Conservation (phyloP, 2,329 filamentous ascomycete species). For the Colletotrichum limetticola region DNA sequence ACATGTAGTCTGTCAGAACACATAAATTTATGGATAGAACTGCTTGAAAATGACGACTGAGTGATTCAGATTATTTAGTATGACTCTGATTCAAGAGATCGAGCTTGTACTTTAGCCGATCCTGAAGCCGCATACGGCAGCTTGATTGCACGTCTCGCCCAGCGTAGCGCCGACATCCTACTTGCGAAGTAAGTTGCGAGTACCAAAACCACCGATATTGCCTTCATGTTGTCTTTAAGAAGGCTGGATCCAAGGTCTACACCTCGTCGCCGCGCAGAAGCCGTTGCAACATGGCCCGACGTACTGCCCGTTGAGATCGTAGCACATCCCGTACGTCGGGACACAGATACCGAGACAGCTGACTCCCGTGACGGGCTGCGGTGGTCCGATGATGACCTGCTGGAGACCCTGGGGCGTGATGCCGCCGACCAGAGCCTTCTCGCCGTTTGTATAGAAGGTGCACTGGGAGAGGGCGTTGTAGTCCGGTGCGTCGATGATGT, state of each 20-base stretch:
- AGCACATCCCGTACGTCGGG: constrained; percentile 52
- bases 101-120: background rate
- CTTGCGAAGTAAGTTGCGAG: rapidly evolving
- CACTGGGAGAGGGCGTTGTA: constrained; percentile 55
- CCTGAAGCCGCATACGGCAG: background rate
- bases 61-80: too few relatives aligned
- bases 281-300: constrained; percentile 55
- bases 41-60: too few relatives aligned
- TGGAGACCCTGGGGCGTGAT: constrained; percentile 45
- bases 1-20: too few relatives aligned
- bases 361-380: constrained; percentile 54
- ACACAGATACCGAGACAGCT: constrained; percentile 56
- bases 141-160: background rate
- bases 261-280: constrained; percentile 53
- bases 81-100: background rate
- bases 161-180: rapidly evolving
- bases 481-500: constrained; percentile 53
- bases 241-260: constrained; percentile 49
- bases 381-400: constrained; percentile 56
- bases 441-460: constrained; percentile 52
- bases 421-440: constrained; percentile 45
- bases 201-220: rapidly evolving
- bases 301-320: constrained; percentile 45
- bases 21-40: too few relatives aligned
- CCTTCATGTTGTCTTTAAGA: background rate